Percentiles rank a stretch among this genome's conserved stretches.
These are phyloP conservation scores for Fennellomyces sp. DNA, from an alignment of 371 early-diverging fungal genomes.

Conservation along the genomic window DNA sequence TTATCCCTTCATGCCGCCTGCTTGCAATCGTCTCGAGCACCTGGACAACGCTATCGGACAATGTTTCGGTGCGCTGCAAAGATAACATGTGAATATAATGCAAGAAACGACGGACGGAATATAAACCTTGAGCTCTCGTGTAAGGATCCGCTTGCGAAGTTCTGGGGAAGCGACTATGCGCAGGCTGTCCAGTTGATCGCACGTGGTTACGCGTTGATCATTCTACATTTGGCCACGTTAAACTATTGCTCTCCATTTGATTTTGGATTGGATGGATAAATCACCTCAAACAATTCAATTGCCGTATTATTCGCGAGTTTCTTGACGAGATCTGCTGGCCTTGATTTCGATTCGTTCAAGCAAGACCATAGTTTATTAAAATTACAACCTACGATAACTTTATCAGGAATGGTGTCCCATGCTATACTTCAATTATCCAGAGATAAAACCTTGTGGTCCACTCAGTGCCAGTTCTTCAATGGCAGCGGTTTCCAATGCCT, in stretches of 20 bases:
- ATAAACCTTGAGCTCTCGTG: not conserved
- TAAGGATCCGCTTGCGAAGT: not conserved
- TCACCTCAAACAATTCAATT: not conserved
- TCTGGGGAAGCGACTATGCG: not conserved
- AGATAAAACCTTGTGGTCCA: not conserved
- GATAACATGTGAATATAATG: too few species aligned
- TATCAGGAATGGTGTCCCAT: not conserved
- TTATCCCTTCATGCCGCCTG: not conserved
- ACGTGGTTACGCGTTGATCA: not conserved
- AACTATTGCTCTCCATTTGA: too few species aligned
- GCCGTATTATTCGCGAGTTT: not conserved
- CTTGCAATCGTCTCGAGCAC: not conserved
- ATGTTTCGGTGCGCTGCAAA: too few species aligned
- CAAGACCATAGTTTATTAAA: not conserved
- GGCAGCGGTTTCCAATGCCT: not conserved
- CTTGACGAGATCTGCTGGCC: not conserved
- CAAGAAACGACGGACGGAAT: too few species aligned
- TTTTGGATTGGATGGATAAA: too few species aligned
- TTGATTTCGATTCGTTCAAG: not conserved
- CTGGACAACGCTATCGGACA: not conserved
- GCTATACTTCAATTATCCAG: too few species aligned
- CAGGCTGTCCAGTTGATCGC: not conserved
- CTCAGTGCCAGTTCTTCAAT: not conserved
- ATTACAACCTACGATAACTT: not conserved
- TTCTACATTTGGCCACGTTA: too few species aligned